A percentile compares a stretch with the other conserved stretches of the same genome.
phyloP scores from a whole-genome alignment of 2,329 filamentous ascomycete species.

The Magnaporthales sp. region DNA sequence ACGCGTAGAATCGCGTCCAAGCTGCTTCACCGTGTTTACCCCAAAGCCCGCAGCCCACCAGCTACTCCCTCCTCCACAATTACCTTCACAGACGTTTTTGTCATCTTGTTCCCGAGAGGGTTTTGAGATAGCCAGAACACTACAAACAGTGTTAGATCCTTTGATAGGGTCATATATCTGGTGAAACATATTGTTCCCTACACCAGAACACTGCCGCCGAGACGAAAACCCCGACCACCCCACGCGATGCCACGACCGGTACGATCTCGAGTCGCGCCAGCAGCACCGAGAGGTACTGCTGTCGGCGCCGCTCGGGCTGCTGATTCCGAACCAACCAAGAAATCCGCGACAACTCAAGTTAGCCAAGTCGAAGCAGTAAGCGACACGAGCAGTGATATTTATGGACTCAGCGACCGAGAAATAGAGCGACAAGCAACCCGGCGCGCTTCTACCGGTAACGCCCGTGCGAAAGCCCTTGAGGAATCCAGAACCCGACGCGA shows the following conservation, averaged over 20 bases:
- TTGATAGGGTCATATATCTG: background rate
- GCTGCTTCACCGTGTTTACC: background rate
- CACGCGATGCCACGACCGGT: constrained; percentile 6
- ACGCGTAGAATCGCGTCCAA: background rate
- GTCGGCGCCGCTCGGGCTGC: constrained; percentile 9
- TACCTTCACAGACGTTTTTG: background rate
- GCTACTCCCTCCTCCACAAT: background rate
- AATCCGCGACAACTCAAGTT: background rate
- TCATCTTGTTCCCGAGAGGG: background rate
- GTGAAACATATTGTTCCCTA: background rate
- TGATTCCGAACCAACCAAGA: background rate
- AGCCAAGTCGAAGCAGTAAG: background rate
- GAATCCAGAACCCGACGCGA: constrained; percentile 21
- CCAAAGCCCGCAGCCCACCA: background rate
- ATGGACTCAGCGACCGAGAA: constrained; percentile 26
- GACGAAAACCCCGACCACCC: background rate
- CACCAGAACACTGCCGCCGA: background rate
- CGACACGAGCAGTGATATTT: constrained; percentile 20
- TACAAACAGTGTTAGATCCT: background rate
- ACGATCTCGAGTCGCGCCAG: constrained; percentile 6
- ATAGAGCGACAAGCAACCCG: constrained; percentile 15
- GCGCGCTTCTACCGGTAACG: constrained; percentile 8
- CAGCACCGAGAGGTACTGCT: constrained; percentile 4
- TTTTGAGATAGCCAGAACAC: background rate
- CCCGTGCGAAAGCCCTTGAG: constrained; percentile 12